A percentile compares a stretch with the other conserved stretches of the same genome.
These are phyloP conservation scores for Globisporangium camurandrum DNA, from an alignment of 352 stramenopile species.

Conservation along the genomic window DNA sequence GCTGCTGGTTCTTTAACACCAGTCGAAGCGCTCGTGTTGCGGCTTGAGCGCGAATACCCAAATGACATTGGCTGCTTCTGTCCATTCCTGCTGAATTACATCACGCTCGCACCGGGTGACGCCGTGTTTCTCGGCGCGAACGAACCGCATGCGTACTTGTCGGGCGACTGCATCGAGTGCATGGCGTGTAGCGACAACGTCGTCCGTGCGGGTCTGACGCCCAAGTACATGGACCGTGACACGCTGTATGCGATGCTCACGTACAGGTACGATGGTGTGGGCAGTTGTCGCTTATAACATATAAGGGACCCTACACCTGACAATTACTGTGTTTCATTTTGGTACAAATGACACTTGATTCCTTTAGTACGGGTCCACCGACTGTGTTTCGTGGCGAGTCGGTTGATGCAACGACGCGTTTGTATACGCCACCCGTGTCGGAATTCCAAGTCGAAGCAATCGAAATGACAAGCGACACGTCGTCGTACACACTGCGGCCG, in stretches of 20 bases:
- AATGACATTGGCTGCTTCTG: slow-evolving; percentile 97
- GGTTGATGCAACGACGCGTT: slow-evolving; percentile 49
- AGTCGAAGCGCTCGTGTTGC: slow-evolving; percentile 83
- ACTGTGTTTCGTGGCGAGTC: slow-evolving; percentile 45
- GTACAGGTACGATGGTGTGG: slow-evolving; percentile 52
- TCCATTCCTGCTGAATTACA: slow-evolving; percentile 97
- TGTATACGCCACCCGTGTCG: slow-evolving; percentile 86
- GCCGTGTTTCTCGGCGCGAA: slow-evolving; percentile 98
- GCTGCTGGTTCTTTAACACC: slow-evolving; percentile 15
- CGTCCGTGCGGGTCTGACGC: slow-evolving; percentile 96
- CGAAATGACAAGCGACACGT: slow-evolving; percentile 23
- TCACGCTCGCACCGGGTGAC: slow-evolving; percentile 93
- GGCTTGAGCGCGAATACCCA: slow-evolving; percentile 91
- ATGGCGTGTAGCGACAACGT: slow-evolving; percentile 99
- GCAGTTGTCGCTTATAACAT: not conserved
- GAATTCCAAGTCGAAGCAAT: slow-evolving; percentile 89
- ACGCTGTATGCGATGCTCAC: slow-evolving; percentile 97
- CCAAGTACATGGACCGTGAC: slow-evolving; percentile 98
- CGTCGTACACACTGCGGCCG: slow-evolving; percentile 26
- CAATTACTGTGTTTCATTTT: slow-evolving; percentile 13
- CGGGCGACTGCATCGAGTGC: slow-evolving; percentile 94
- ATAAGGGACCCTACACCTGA: slow-evolving; percentile 14
- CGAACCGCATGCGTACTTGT: slow-evolving; percentile 99
- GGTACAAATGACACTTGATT: no score
- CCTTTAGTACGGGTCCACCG: slow-evolving; percentile 42